Evolutionary conservation across 345 rosid species (phyloP).

Genomic region (Acer campestre): DNA sequence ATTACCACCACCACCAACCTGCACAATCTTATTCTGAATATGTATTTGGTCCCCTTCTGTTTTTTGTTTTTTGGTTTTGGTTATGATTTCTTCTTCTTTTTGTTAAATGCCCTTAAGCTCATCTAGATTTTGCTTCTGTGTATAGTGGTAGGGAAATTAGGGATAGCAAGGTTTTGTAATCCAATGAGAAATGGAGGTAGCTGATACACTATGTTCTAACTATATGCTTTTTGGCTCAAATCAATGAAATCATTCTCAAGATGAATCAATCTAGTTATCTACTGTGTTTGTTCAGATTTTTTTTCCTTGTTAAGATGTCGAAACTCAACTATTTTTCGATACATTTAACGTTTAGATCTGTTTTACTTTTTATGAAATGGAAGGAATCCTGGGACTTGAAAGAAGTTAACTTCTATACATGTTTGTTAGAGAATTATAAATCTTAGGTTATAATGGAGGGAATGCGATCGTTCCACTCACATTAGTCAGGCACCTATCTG

Average conservation of each 20-base stretch:
- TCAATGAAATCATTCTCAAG: slow-evolving; percentile 23
- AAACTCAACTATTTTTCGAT: too few species aligned
- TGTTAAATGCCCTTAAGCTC: slow-evolving; percentile 26
- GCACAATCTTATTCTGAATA: slow-evolving; percentile 6
- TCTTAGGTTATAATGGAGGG: too few species aligned
- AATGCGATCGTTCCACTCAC: too few species aligned
- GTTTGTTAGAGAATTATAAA: too few species aligned
- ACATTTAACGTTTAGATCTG: too few species aligned
- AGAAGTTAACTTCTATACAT: too few species aligned
- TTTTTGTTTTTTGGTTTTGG: not conserved
- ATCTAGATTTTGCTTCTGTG: slow-evolving; percentile 42
- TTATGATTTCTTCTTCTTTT: slow-evolving; percentile 8
- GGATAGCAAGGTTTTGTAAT: slow-evolving; percentile 33
- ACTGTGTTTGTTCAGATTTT: too few species aligned
- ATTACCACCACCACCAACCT: not conserved
- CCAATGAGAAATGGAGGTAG: slow-evolving; percentile 33
- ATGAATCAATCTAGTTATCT: not conserved
- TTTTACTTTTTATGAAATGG: too few species aligned
- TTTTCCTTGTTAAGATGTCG: too few species aligned
- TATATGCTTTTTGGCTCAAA: slow-evolving; percentile 12
- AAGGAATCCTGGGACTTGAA: too few species aligned
- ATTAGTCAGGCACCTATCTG: too few species aligned
- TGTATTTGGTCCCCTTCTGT: slow-evolving; percentile 2
- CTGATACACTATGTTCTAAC: not conserved
- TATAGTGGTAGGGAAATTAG: slow-evolving; percentile 46